Base-by-base conservation (phyloP, 331 rosid genomes). In the Quercus phellos region DNA sequence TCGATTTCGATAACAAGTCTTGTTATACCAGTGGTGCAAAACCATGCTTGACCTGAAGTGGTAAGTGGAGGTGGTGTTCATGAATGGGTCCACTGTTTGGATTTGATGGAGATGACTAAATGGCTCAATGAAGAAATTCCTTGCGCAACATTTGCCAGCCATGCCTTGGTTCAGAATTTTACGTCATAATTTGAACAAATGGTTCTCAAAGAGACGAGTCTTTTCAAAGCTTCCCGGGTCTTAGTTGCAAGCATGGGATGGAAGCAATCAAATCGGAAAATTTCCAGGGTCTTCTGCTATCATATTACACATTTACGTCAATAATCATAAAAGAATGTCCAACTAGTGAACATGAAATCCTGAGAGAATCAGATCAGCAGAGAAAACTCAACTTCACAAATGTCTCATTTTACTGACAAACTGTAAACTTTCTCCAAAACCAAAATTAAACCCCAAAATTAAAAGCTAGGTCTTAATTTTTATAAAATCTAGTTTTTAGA, bases 1-100 rank as follows among this genome's bases (percentile, higher is more conserved):
- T 83, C 90, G 4, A 94, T 94, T 78, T 92, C 97, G 2, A 92
- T 77, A 51, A 89, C 93, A 89, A 94, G 97, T 94, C 99, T 92
- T 0, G 97, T 94, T 66, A 92, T 82, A 14, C 97, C 97, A 12
- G 92, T 92, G 26, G 99, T 94, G 79, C 99, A 94, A 81, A 94
- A 94, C 99, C 99, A 92, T 58, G 99, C 97, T 87, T 92, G 99
- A 24, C 95, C 94, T 81, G 35, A 32, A 34, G 38, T 34, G 38
- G 38, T 34, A 34, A 34, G 89, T 74, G 72, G 73, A 56, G 85
- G 88, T 74, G 72, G 73, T 79, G 82, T 68, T 56, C 54, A 84
- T 61, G 78, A 86, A 87, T 55, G 94, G 94, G 94, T 87, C 93
- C 93, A 87, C 90, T 1, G 69, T 77, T 26, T 81, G 89, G 2